A percentile compares a stretch with the other conserved stretches of the same genome.
These are phyloP conservation scores for Krasilnikovozyma curviuscula DNA, from an alignment of 768 basidiomycete species.

Conservation along the genomic window DNA sequence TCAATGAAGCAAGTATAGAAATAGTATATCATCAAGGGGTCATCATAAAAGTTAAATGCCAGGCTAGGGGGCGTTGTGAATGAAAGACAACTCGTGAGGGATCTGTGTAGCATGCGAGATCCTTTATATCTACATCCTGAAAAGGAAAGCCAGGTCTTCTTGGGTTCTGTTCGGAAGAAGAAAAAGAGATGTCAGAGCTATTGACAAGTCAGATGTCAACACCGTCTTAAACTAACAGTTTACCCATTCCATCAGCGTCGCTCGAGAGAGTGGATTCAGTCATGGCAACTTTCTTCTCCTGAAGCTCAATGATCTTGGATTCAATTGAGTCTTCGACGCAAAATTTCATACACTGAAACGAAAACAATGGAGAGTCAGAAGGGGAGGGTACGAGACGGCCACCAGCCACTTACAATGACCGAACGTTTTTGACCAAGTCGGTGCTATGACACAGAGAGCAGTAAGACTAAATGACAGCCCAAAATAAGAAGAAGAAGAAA, in stretches of 20 bases:
- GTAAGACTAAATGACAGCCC: not conserved
- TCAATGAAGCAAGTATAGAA: too few species aligned
- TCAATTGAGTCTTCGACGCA: constrained; percentile 95
- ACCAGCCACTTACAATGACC: too few species aligned
- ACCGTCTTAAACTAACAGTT: constrained; percentile 29
- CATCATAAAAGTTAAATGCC: too few species aligned
- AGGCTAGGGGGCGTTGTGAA: too few species aligned
- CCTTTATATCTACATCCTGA: constrained; percentile 9
- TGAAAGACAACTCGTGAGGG: too few species aligned
- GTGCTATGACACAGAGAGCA: constrained; percentile 29
- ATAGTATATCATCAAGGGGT: too few species aligned
- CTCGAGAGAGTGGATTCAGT: constrained; percentile 14
- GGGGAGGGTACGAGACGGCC: too few species aligned
- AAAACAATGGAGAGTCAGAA: too few species aligned
- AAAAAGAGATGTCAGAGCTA: too few species aligned
- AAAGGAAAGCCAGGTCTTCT: constrained; percentile 11
- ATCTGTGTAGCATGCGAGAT: too few species aligned
- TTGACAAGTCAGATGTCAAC: not conserved
- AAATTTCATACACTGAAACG: constrained; percentile 85
- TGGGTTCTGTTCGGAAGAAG: not conserved
- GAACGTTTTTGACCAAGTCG: constrained; percentile 86
- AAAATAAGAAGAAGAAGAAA: not conserved
- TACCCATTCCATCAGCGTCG: constrained; percentile 60
- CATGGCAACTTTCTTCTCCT: constrained; percentile 84
- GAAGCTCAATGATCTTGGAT: constrained; percentile 70